phyloP scores from a whole-genome alignment of 2,329 filamentous ascomycete genomes.

The Aureobasidium vineae region DNA sequence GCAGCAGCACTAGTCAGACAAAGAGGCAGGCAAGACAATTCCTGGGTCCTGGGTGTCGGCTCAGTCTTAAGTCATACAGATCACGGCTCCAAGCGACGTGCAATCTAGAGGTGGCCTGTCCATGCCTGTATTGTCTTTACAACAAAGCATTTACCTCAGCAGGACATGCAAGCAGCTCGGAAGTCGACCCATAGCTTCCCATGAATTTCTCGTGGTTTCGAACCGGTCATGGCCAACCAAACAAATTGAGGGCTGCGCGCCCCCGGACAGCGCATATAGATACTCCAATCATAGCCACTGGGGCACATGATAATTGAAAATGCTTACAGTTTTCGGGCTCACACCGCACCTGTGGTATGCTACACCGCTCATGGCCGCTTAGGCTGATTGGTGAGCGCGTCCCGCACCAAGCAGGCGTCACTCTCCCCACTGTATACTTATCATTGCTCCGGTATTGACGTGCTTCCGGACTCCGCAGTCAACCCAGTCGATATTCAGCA shows the following conservation, averaged over 20 bases:
- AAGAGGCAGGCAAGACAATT: slow-evolving; percentile 18
- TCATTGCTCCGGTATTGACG: slow-evolving; percentile 12
- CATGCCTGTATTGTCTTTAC: not conserved
- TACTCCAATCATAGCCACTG: slow-evolving; percentile 11
- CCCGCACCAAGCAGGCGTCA: not conserved
- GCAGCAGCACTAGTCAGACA: slow-evolving; percentile 20
- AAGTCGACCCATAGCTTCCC: not conserved
- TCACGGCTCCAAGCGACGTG: slow-evolving; percentile 13
- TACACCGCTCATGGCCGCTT: slow-evolving; percentile 14
- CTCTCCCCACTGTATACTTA: slow-evolving; percentile 3
- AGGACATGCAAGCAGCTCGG: slow-evolving; percentile 17
- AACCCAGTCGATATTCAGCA: not conserved
- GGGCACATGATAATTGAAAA: slow-evolving; percentile 13
- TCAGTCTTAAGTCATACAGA: slow-evolving; percentile 19
- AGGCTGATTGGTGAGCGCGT: slow-evolving; percentile 17
- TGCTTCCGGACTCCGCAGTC: slow-evolving; percentile 8
- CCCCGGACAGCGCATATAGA: slow-evolving; percentile 14
- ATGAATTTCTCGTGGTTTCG: not conserved
- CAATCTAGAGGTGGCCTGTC: slow-evolving; percentile 18
- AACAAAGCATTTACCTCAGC: slow-evolving; percentile 16
- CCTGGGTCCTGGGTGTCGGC: slow-evolving; percentile 6
- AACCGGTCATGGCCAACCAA: slow-evolving; percentile 15
- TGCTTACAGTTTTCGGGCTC: slow-evolving; percentile 15
- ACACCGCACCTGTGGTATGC: slow-evolving; percentile 25
- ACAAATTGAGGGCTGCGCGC: slow-evolving; percentile 15